These are phyloP conservation scores for Lachnellula suecica DNA, from an alignment of 2,329 filamentous ascomycete species.

Conservation along the genomic window DNA sequence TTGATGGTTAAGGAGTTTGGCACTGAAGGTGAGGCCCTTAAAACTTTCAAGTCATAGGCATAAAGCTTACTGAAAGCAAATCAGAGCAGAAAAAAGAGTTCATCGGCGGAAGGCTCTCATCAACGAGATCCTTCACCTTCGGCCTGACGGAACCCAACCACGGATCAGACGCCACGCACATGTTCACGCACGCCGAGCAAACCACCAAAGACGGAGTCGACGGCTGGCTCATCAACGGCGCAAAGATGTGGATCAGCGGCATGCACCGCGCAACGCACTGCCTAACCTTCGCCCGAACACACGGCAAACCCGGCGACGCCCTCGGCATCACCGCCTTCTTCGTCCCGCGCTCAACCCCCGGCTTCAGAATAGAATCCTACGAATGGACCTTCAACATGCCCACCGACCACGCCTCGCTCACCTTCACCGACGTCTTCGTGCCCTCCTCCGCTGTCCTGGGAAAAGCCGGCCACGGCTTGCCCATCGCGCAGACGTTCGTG, in stretches of 20 bases:
- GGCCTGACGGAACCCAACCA: slow-evolving; percentile 62
- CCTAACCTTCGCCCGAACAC: slow-evolving; percentile 60
- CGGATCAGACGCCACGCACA: slow-evolving; percentile 62
- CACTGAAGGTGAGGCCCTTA: slow-evolving; percentile 27
- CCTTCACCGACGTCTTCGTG: slow-evolving; percentile 56
- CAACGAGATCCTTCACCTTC: slow-evolving; percentile 57
- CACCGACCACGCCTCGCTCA: slow-evolving; percentile 62
- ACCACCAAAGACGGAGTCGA: slow-evolving; percentile 43
- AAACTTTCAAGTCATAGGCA: too few relatives aligned
- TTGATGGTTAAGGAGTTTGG: slow-evolving; percentile 64
- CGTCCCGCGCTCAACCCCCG: slow-evolving; percentile 51
- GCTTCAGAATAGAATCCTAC: slow-evolving; percentile 54
- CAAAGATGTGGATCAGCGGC: slow-evolving; percentile 66
- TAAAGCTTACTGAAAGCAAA: neutral
- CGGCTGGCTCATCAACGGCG: slow-evolving; percentile 54
- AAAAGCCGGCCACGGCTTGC: slow-evolving; percentile 50
- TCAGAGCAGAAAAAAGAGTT: slow-evolving; percentile 52
- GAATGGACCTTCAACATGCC: slow-evolving; percentile 69
- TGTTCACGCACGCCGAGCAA: slow-evolving; percentile 52
- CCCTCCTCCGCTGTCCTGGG: slow-evolving; percentile 53
- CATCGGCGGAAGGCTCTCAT: slow-evolving; percentile 51
- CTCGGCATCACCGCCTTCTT: slow-evolving; percentile 62
- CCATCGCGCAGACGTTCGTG: slow-evolving; percentile 63
- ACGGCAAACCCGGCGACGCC: slow-evolving; percentile 49
- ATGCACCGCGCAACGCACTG: slow-evolving; percentile 62